Conservation (phyloP, 2,329 filamentous ascomycete species). For the Drechslerella dactyloides region DNA sequence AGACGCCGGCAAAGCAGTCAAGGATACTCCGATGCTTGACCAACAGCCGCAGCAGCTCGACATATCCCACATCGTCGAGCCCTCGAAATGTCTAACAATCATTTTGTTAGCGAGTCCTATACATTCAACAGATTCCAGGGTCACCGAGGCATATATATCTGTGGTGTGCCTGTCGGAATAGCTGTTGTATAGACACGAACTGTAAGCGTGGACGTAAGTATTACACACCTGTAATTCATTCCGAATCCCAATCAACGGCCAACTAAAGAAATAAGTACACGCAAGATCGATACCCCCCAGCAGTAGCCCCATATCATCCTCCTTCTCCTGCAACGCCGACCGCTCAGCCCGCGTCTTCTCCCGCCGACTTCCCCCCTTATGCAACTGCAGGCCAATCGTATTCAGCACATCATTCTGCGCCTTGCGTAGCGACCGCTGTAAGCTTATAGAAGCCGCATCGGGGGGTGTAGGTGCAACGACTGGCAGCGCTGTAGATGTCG, state of each 20-base stretch:
- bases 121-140: neutral
- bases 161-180: no score
- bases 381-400: conserved; percentile 53
- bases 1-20: conserved; percentile 54
- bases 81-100: conserved; percentile 32
- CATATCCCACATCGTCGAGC: conserved; percentile 32
- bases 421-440: conserved; percentile 53
- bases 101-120: neutral
- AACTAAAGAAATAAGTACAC: conserved; percentile 54
- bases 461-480: neutral
- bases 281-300: conserved; percentile 53
- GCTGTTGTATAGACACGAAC: no score
- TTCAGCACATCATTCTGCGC: conserved; percentile 55
- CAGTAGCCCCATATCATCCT: conserved; percentile 55
- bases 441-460: conserved; percentile 52
- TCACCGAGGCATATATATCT: no score
- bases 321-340: conserved; percentile 47
- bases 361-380: conserved; percentile 39
- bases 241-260: conserved; percentile 54
- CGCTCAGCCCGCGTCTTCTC: conserved; percentile 37
- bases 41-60: conserved; percentile 20
- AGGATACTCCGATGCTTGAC: conserved; percentile 39
- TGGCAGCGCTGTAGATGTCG: conserved; percentile 2
- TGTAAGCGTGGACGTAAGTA: neutral
- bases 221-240: conserved; percentile 54